Evolutionary conservation across 768 basidiomycete species (phyloP), one percentile per base, ranked within the genome.

Genomic region (Hortiboletus flavorubellus): DNA sequence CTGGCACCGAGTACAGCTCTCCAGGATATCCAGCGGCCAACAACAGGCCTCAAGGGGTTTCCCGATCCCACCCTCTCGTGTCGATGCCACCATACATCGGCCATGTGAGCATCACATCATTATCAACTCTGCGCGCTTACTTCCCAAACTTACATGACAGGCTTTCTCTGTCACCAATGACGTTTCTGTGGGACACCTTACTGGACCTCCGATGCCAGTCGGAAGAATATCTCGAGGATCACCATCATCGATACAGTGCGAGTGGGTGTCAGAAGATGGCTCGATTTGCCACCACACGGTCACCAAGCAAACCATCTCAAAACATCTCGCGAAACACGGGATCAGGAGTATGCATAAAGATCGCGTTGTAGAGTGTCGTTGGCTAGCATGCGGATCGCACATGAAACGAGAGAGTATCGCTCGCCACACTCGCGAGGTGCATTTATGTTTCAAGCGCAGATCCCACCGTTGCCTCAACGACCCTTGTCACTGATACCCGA

Each of bases 391-490:
- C 4, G 14, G 23, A 1, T 2, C 0, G 6, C 0, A 0, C 5
- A 11, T 59, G n/a, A 56, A 56, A 34, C 40, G 64, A 6, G 23
- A 52, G 0, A 21, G 57, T 2, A 41, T 67, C 0, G 0, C 21
- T 10, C 48, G 65, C 0, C 65, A 67, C 11, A 10, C n/a, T 3
- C 55, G 62, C 0, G 64, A 65, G 10, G 59, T 61, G 0, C 64
- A 65, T 3, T 10, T 64, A 8, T 41, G 56, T 10, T 47, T 41
- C 45, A 61, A 45, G 29, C 64, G 64, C 51, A 49, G 10, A 23
- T 18, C 43, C n/a, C 23, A 7, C 33, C 26, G 26, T 26, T 4
- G 1, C 26, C 26, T 26, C 5, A n/a, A 12, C 5, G 7, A 4
- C 0, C 26, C 26, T 39, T 16, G 26, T 8, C 26, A 3, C n/a